These are phyloP conservation scores for Gymnopilus dilepis DNA, from an alignment of 768 basidiomycete species.

Conservation along the genomic window DNA sequence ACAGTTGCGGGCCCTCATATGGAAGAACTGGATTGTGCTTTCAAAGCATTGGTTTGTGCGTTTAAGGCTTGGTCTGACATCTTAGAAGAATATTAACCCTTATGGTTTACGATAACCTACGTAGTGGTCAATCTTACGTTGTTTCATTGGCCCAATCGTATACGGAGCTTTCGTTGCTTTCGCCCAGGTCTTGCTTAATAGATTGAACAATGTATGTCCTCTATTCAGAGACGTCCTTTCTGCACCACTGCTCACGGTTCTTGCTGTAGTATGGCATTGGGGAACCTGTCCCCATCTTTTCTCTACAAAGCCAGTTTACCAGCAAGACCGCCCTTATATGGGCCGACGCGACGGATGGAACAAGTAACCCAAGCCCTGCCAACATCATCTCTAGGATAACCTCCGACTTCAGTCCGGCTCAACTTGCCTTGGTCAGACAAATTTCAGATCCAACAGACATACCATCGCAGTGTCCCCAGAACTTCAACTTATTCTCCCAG, in stretches of 20 bases:
- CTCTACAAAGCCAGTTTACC: conserved; percentile 56
- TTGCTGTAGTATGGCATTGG: conserved; percentile 66
- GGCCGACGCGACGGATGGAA: conserved; percentile 69
- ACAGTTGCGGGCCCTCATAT: conserved; percentile 63
- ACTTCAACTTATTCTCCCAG: conserved; percentile 70
- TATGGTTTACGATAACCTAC: too few species aligned
- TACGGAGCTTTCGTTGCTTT: conserved; percentile 72
- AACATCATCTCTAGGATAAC: conserved; percentile 69
- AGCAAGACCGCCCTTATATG: conserved; percentile 61
- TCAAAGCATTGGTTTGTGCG: conserved; percentile 65
- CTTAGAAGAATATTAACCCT: not conserved
- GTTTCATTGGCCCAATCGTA: conserved; percentile 65
- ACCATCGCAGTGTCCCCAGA: conserved; percentile 65
- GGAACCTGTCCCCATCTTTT: conserved; percentile 51
- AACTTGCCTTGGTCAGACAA: conserved; percentile 54
- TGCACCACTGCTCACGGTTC: not conserved
- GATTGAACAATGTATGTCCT: conserved; percentile 62
- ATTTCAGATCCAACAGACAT: conserved; percentile 55
- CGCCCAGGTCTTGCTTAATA: conserved; percentile 63
- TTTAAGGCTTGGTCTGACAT: not conserved
- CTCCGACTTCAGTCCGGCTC: conserved; percentile 49
- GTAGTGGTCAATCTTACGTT: conserved; percentile 61
- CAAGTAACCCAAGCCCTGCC: conserved; percentile 55
- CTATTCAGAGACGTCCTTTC: not conserved
- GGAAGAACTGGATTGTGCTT: conserved; percentile 80